These are phyloP conservation scores for Pichia phayaonensis DNA, from an alignment of 805 yeast genomes.

Conservation along the genomic window DNA sequence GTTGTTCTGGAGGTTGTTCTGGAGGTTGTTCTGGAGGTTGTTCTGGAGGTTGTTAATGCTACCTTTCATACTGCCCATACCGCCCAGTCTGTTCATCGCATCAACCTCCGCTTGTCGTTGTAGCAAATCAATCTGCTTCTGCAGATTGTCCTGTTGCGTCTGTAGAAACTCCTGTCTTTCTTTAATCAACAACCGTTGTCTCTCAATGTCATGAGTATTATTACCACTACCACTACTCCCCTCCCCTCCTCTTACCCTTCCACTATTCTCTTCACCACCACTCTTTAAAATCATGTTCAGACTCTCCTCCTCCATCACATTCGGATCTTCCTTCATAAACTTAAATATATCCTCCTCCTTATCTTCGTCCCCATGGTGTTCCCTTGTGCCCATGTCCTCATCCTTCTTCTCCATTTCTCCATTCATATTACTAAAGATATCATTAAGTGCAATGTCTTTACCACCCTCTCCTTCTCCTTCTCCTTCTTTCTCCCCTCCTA, in stretches of 20 bases:
- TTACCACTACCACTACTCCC: no score
- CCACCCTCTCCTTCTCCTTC: not conserved
- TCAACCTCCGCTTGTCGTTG: slow-evolving; percentile 9
- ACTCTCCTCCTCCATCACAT: slow-evolving; percentile 12
- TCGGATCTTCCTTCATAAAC: slow-evolving; percentile 11
- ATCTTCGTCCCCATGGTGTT: no score
- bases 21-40: no score
- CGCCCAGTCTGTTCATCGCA: not conserved
- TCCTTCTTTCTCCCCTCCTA: not conserved
- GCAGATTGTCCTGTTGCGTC: slow-evolving; percentile 16
- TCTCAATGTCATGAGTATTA: not conserved
- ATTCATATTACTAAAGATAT: slow-evolving; percentile 22
- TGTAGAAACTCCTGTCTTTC: slow-evolving; percentile 12
- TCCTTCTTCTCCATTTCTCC: not conserved
- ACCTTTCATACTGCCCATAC: no score
- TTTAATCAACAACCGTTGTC: not conserved
- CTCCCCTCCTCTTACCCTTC: no score
- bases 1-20: no score
- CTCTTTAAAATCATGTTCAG: slow-evolving; percentile 11
- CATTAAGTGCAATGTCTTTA: slow-evolving; percentile 24
- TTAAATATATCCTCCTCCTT: slow-evolving; percentile 8
- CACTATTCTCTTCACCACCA: slow-evolving; percentile 4
- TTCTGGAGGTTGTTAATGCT: no score
- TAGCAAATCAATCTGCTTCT: slow-evolving; percentile 14
- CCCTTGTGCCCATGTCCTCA: no score